A percentile compares a stretch with the other conserved stretches of the same genome.
Evolutionary conservation across 208 protist species (phyloP).

Genomic region (Leishmania martiniquensis): DNA sequence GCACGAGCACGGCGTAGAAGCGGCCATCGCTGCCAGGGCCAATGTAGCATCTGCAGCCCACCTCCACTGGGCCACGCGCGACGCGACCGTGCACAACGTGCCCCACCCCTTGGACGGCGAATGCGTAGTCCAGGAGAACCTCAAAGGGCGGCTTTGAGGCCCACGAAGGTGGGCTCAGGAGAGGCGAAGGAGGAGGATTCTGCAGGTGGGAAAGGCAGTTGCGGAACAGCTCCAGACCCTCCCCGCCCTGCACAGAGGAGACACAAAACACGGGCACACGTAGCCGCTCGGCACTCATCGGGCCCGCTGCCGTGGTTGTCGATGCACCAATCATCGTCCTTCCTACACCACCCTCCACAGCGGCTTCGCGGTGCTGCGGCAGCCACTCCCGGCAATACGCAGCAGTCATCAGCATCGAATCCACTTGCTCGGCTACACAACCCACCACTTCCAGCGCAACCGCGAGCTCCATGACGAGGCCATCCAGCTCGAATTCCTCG

Average conservation of each 20-base stretch:
- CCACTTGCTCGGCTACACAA: slow-evolving; percentile 47
- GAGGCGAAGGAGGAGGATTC: slow-evolving; percentile 21
- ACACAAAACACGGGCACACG: slow-evolving; percentile 68
- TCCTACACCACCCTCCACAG: slow-evolving; percentile 36
- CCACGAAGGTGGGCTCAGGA: slow-evolving; percentile 20
- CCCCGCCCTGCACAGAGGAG: slow-evolving; percentile 54
- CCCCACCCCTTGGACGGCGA: slow-evolving; percentile 86
- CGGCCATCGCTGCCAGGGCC: slow-evolving; percentile 91
- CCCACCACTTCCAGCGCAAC: slow-evolving; percentile 47
- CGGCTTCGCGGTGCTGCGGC: slow-evolving; percentile 32
- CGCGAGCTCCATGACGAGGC: slow-evolving; percentile 86
- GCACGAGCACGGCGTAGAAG: slow-evolving; percentile 85
- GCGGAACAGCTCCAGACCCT: slow-evolving; percentile 60
- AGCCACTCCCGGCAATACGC: slow-evolving; percentile 35
- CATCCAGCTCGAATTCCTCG: slow-evolving; percentile 92
- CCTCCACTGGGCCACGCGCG: slow-evolving; percentile 76
- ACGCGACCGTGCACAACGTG: slow-evolving; percentile 95
- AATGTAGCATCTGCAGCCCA: slow-evolving; percentile 87
- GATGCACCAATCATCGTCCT: neutral
- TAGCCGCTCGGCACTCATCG: slow-evolving; percentile 40
- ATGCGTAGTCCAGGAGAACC: slow-evolving; percentile 79
- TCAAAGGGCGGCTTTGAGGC: slow-evolving; percentile 62
- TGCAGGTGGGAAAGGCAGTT: slow-evolving; percentile 48
- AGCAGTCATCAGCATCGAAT: slow-evolving; percentile 27
- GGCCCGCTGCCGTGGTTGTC: neutral